Evolutionary conservation across 208 protist species (phyloP).

Genomic region (Entamoeba histolytica): DNA sequence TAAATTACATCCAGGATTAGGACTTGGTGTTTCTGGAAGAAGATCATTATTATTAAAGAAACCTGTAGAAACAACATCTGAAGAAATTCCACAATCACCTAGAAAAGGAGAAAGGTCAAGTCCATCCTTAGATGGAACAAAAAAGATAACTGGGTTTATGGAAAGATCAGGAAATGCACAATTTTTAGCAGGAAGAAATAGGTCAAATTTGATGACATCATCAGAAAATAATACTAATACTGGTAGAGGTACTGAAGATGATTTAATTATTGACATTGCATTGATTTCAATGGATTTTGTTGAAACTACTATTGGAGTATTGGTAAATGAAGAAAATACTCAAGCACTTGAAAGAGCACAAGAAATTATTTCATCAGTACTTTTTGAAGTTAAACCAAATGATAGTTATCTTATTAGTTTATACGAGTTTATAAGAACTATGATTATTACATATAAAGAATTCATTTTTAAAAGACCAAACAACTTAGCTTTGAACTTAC

Average conservation of each 20-base stretch:
- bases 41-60: background rate
- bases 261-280: background rate
- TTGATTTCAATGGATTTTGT: background rate
- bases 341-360: background rate
- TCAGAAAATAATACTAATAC: background rate
- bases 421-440: background rate
- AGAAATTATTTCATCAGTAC: background rate
- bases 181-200: background rate
- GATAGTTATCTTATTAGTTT: background rate
- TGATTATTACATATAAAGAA: background rate
- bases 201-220: background rate
- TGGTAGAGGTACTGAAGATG: background rate
- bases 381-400: background rate
- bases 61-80: background rate
- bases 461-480: background rate
- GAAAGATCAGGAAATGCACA: background rate
- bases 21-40: background rate
- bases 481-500: background rate
- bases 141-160: background rate
- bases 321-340: background rate
- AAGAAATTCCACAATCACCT: background rate
- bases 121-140: background rate
- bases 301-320: background rate
- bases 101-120: no score
- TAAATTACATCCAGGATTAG: background rate